Base-by-base conservation (phyloP, 2,329 filamentous ascomycete genomes). In the Aschersonia sp. region DNA sequence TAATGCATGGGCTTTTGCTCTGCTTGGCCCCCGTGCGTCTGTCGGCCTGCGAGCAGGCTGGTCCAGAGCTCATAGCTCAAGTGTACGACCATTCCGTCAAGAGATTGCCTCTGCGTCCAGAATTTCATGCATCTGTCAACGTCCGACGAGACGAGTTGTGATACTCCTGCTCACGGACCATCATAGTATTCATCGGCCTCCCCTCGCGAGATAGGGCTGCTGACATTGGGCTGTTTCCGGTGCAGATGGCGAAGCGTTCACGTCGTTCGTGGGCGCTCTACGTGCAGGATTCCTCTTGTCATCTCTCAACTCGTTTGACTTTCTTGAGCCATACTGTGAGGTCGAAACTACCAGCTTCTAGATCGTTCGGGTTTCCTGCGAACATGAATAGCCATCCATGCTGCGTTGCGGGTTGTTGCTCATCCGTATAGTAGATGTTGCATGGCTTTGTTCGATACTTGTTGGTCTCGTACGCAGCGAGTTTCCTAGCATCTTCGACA, bases 391-490 rank as follows among this genome's bases (percentile, higher is more conserved):
- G 40, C 40, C 28, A 40, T 35, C 46, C 40, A 30, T 47, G 30
- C 28, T 29, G 2, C 31, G 12, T 47, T 38, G 43, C 46, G 28
- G 46, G 46, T 44, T 43, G 40, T 38, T 47, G 35, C 40, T 40
- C 46, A 44, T 47, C 46, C 12, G 46, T 47, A 30, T 44, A 44
- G 30, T 38, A 35, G 40, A 47, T 47, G 9, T 4, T 43, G 46
- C 46, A 47, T 9, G 46, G 10, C 41, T 47, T 44, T 43, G 46
- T 47, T 44, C 43, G 40, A 47, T 47, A 47, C n/a, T 47, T 47
- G 5, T 43, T 38, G 31, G 40, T 47, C 43, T 47, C 46, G 30
- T 44, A 47, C 7, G 46, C 46, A 47, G 46, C 40, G 28, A 47
- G 46, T 30, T 47, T 47, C 40, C 46, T 47, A n/a, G 46, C 46